Evolutionary conservation across 768 basidiomycete genomes (phyloP), one percentile per base, ranked within the genome.

Genomic region (Lactifluus volemus): DNA sequence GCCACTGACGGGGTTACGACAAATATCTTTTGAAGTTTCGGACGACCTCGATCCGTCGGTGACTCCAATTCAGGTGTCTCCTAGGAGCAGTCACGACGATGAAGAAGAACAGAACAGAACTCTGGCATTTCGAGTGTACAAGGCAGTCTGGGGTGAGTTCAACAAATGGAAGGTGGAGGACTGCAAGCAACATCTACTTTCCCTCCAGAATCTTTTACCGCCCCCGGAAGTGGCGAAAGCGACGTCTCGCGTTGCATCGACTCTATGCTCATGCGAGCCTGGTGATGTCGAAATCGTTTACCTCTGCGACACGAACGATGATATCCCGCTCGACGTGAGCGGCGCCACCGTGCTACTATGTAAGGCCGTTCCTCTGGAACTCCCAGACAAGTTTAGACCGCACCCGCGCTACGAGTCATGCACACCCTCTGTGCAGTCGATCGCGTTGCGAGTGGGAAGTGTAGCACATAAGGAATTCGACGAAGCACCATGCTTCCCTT

Each of bases 401-500:
- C 67, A 73, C 64, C 74, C 80, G 0, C 64, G 69, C 5, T 87
- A 88, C 67, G 84, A 86, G 65, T 73, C 76, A 1, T 86, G 84
- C 67, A 74, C 83, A 2, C 82, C 85, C 1, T 63, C 76, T 2
- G 65, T 68, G 11, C 75, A 77, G 49, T 83, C 74, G 49, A 72
- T 83, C 15, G 74, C 77, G 49, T 72, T 39, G n/a, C 56, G 56
- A 9, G 11, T 6, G 9, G 34, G n/a, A 12, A 49, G 55, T 19
- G 41, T 14, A 0, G 60, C 39, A 15, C 6, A 7, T 5, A 15
- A 88, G 61, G 86, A 88, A 60, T 72, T 81, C 6, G 73, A 77
- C 60, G 69, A 72, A 21, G 78, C 87, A 76, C 74, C 76, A 2
- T 89, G 86, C 68, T 70, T 86, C 6, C 85, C 86, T 2, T 81